Base-by-base conservation (phyloP, 441 rosid genomes). In the Euphorbia schlechtendalii region DNA sequence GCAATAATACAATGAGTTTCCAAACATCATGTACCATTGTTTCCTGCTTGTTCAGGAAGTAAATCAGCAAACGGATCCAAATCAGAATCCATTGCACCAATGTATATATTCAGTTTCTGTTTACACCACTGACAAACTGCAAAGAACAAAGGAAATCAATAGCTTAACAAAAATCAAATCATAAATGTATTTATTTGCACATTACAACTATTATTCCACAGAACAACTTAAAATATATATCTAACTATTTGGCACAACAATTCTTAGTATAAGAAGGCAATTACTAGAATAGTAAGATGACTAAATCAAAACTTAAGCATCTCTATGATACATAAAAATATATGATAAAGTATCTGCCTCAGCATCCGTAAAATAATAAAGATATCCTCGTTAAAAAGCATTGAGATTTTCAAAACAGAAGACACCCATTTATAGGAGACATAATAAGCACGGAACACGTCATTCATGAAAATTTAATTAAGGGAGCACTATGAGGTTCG, bases 21-120 rank as follows among this genome's bases (percentile, higher is more conserved):
- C 54, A 36, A 55, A 51, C 53, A 73, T 18, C 43, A 32, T 68
- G 46, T 66, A 81, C 85, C 80, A 20, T 34, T 45, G 20, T 55
- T 71, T 7, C 8, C 54, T 0, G 77, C 65, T 45, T 80, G 73
- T 52, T 67, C 43, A 57, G 49, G 60, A 68, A 76, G 69, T 32
- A 70, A 52, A 62, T 73, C 83, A 24, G 65, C 80, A 65, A 77
- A 79, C 58, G 75, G 68, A 56, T 81, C 81, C 57, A 61, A 43
- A 56, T 68, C 72, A 46, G 56, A 59, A 57, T 68, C 79, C 77
- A 72, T 57, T 5, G 59, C 34, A 56, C 20, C 59, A 27, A 51
- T n/a, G n/a, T 51, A 18, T 56, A 32, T 14, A 56, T 14, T 56
- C 59, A 56, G 30, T 25, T 12, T 55, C n/a, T 27, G 38, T 56